These are phyloP conservation scores for Saxophila tyrrhenica DNA, from an alignment of 495 filamentous ascomycete genomes.

Conservation along the genomic window DNA sequence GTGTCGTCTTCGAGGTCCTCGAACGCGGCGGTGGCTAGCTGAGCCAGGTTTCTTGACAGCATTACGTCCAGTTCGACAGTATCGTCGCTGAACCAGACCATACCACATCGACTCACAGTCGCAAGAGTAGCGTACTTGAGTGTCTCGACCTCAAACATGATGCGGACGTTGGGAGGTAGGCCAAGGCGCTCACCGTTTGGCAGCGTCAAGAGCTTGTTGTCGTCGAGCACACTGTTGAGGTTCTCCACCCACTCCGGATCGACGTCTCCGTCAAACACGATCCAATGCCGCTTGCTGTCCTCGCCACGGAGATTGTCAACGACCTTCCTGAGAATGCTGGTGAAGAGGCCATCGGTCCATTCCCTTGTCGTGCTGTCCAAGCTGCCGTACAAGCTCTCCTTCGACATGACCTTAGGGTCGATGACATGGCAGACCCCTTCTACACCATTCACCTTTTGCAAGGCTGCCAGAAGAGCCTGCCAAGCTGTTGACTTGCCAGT, in stretches of 20 bases:
- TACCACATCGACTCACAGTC: conserved; percentile 96
- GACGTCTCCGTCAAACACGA: conserved; percentile 97
- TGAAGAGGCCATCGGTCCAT: conserved; percentile 98
- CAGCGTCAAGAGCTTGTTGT: conserved; percentile 93
- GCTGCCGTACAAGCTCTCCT: conserved; percentile 89
- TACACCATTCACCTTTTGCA: conserved; percentile 79
- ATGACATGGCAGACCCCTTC: conserved; percentile 97
- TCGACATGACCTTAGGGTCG: conserved; percentile 99
- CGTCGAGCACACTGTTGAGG: conserved; percentile 95
- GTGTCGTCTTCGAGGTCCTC: conserved; percentile 91
- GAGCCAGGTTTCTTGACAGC: conserved; percentile 78
- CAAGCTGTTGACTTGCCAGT: conserved; percentile 91
- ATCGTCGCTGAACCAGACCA: conserved; percentile 99
- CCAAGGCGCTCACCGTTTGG: conserved; percentile 97
- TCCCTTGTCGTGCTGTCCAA: conserved; percentile 93
- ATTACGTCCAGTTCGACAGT: conserved; percentile 90
- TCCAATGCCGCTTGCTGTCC: conserved; percentile 94
- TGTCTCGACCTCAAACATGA: conserved; percentile 99
- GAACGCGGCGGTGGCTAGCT: conserved; percentile 66
- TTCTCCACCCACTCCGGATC: conserved; percentile 99
- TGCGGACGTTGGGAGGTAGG: conserved; percentile 84
- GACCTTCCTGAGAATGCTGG: conserved; percentile 93
- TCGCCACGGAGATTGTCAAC: conserved; percentile 98
- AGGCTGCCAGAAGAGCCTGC: conserved; percentile 84
- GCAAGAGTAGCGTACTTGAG: conserved; percentile 94